phyloP scores from a whole-genome alignment of 345 rosid species.

The Draba incana region DNA sequence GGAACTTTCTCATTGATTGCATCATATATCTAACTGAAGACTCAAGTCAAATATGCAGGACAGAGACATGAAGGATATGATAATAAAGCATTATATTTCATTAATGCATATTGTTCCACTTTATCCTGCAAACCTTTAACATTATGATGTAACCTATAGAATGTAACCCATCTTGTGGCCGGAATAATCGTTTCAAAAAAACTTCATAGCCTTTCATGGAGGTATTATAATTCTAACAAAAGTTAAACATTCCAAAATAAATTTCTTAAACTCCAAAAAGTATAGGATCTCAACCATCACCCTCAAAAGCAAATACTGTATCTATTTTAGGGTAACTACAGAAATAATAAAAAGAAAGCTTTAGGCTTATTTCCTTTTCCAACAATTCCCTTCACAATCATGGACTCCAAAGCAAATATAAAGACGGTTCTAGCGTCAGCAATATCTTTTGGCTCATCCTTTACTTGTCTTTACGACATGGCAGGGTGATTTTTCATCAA shows the following conservation, averaged over 20 bases:
- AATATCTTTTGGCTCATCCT: constrained; percentile 36
- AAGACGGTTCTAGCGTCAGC: constrained; percentile 39
- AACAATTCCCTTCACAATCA: constrained; percentile 43
- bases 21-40: constrained; percentile 28
- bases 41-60: constrained; percentile 4
- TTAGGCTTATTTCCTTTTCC: constrained; percentile 43
- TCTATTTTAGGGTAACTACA: constrained; percentile 34
- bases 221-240: constrained; percentile 14
- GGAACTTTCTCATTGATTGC: constrained; percentile 21
- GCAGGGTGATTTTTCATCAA: constrained; percentile 38
- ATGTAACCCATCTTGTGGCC: constrained; percentile 26
- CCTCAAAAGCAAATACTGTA: constrained; percentile 20
- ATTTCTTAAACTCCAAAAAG: constrained; percentile 19
- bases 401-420: constrained; percentile 40
- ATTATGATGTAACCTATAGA: constrained; percentile 35
- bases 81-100: constrained; percentile 21
- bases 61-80: constrained; percentile 28
- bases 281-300: constrained; percentile 29
- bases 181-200: constrained; percentile 15
- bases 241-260: constrained; percentile 22
- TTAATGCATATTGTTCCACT: constrained; percentile 18
- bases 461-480: constrained; percentile 37
- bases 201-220: background rate
- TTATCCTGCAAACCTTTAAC: constrained; percentile 24
- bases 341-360: constrained; percentile 19